phyloP scores from a whole-genome alignment of 1,284 basidiomycete species.

The Ustilago nuda region DNA sequence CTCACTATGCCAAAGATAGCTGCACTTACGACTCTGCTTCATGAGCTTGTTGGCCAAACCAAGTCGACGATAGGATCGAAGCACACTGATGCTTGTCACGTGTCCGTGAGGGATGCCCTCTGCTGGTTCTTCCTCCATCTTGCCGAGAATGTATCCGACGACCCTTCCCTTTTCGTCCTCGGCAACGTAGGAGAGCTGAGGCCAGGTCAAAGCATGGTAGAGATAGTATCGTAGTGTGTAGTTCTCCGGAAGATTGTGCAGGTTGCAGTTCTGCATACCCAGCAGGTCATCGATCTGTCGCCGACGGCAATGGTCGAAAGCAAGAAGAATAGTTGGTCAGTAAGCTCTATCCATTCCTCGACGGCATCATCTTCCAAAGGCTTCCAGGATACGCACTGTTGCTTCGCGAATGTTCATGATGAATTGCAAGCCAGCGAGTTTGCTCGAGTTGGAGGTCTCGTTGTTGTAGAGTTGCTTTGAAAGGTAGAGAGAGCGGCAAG shows the following conservation, averaged over 20 bases:
- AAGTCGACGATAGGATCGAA: constrained; percentile 64
- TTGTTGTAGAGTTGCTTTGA: background rate
- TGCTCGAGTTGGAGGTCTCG: background rate
- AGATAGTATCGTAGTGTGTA: constrained; percentile 73
- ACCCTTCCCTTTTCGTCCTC: constrained; percentile 88
- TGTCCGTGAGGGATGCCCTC: constrained; percentile 69
- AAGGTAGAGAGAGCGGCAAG: background rate
- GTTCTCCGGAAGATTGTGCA: constrained; percentile 69
- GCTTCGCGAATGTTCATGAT: constrained; percentile 40
- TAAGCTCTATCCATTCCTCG: background rate
- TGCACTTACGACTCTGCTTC: constrained; percentile 66
- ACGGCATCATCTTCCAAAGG: background rate
- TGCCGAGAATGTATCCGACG: constrained; percentile 93
- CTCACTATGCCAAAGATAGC: background rate
- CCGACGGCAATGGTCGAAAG: background rate
- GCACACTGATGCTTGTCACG: constrained; percentile 67
- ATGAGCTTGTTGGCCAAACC: constrained; percentile 68
- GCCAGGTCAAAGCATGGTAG: constrained; percentile 90
- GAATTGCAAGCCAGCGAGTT: background rate
- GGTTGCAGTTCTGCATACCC: constrained; percentile 68
- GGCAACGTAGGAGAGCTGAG: constrained; percentile 91
- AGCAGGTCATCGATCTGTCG: constrained; percentile 63
- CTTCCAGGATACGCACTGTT: constrained; percentile 7
- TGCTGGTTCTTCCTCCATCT: constrained; percentile 76
- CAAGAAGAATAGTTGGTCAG: background rate